Percentiles rank a stretch among this genome's conserved stretches.
These are phyloP conservation scores for Triticum timopheevii DNA, from an alignment of 176 grass and related monocot genomes.

Conservation along the genomic window DNA sequence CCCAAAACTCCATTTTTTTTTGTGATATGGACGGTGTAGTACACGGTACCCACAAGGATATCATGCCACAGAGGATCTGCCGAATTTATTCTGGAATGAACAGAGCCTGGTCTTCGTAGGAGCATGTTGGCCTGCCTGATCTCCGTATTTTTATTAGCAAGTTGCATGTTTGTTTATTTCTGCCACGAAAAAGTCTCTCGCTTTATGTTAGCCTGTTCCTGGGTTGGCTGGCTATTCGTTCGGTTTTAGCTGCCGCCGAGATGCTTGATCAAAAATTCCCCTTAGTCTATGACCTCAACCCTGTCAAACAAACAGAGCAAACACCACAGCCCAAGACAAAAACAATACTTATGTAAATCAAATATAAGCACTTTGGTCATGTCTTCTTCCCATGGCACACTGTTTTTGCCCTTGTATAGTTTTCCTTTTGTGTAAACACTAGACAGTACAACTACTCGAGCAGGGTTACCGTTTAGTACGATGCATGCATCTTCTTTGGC, in stretches of 20 bases:
- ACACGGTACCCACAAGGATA: not conserved
- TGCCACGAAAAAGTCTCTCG: not conserved
- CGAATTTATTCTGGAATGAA: not conserved
- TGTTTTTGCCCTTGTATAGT: not conserved
- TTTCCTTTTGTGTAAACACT: not conserved
- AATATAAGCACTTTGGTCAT: not conserved
- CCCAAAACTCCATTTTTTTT: not conserved
- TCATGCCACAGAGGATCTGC: not conserved
- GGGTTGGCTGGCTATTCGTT: not conserved
- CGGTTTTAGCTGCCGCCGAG: conserved; percentile 16
- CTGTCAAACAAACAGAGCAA: not conserved
- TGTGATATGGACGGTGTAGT: not conserved
- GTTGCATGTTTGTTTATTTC: conserved; percentile 3
- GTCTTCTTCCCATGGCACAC: not conserved
- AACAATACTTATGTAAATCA: not conserved
- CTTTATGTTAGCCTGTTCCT: not conserved
- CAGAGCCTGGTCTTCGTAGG: not conserved
- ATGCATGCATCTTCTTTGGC: too few species aligned
- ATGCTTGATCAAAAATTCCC: not conserved
- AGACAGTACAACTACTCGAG: too few species aligned
- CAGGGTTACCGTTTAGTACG: not conserved
- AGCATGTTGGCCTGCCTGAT: conserved; percentile 6
- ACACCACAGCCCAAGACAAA: not conserved
- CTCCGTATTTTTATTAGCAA: not conserved
- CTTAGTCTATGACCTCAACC: not conserved